These are phyloP conservation scores for Dissophora ornata DNA, from an alignment of 192 early-diverging fungal genomes.

Conservation along the genomic window DNA sequence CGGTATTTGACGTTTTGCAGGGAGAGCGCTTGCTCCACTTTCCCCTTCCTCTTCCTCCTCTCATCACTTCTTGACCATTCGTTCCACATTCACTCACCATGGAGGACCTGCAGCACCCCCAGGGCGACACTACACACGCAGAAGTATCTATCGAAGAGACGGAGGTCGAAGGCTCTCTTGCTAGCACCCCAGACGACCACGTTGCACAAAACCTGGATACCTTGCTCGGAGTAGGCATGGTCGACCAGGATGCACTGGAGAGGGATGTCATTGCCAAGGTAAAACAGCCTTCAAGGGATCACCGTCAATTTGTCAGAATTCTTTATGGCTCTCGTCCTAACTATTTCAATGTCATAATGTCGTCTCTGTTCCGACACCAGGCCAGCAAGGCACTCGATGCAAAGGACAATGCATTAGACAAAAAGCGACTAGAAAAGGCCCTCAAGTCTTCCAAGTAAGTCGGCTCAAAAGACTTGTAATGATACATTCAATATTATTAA, in stretches of 20 bases:
- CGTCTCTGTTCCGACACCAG: no score
- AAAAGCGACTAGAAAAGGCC: conserved; percentile 71
- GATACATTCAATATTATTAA: no score
- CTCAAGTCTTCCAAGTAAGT: conserved; percentile 66
- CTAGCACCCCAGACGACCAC: conserved; percentile 2
- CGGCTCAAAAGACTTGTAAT: conserved; percentile 19
- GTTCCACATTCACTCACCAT: neutral
- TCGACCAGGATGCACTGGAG: conserved; percentile 77
- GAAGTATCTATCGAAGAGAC: neutral
- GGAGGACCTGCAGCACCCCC: neutral
- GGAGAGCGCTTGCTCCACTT: no score
- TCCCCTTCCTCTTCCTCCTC: neutral
- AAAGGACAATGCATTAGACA: conserved; percentile 70
- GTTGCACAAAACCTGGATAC: conserved; percentile 27
- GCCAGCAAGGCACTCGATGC: conserved; percentile 70
- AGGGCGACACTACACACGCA: neutral
- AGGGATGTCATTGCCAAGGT: conserved; percentile 71
- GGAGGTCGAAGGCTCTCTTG: neutral
- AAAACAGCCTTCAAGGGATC: no score
- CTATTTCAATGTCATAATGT: no score
- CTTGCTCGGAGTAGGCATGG: conserved; percentile 55
- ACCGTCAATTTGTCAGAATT: no score
- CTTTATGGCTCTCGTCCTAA: no score
- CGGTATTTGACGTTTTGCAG: no score
- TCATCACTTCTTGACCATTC: neutral